These are phyloP conservation scores for Hygrophorus pudorinus DNA, from an alignment of 768 basidiomycete genomes.

Conservation along the genomic window DNA sequence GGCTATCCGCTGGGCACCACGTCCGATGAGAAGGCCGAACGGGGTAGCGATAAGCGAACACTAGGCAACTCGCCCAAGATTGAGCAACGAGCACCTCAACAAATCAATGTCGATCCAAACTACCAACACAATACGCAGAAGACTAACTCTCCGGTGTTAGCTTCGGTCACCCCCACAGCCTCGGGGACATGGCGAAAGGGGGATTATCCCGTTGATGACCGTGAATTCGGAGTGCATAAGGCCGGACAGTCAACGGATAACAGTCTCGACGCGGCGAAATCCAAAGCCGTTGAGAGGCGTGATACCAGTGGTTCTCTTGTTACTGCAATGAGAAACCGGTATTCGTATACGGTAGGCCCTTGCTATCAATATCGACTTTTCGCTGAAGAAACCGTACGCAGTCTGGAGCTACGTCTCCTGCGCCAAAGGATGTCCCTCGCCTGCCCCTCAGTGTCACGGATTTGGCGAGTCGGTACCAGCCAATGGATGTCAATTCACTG, in stretches of 20 bases:
- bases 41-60: no score
- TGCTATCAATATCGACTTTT: not conserved
- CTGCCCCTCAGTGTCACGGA: constrained; percentile 54
- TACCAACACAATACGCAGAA: no score
- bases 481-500: constrained; percentile 31
- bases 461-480: constrained; percentile 54
- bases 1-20: not conserved
- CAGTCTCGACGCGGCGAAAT: constrained; percentile 21
- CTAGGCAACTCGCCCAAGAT: no score
- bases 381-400: constrained; percentile 13
- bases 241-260: constrained; percentile 16
- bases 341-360: constrained; percentile 42
- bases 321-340: constrained; percentile 59
- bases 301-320: constrained; percentile 54
- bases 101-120: no score
- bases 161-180: no score
- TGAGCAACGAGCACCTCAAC: no score
- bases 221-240: constrained; percentile 24
- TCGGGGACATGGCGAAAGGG: constrained; percentile 6
- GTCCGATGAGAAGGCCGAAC: no score
- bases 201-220: constrained; percentile 15
- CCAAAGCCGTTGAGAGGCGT: constrained; percentile 32
- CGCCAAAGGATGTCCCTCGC: constrained; percentile 52
- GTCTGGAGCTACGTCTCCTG: constrained; percentile 44
- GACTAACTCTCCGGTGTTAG: no score